Evolutionary conservation across 1,139 yeast genomes (phyloP), one percentile per base, ranked within the genome.

Genomic region (Protomyces inouyei): DNA sequence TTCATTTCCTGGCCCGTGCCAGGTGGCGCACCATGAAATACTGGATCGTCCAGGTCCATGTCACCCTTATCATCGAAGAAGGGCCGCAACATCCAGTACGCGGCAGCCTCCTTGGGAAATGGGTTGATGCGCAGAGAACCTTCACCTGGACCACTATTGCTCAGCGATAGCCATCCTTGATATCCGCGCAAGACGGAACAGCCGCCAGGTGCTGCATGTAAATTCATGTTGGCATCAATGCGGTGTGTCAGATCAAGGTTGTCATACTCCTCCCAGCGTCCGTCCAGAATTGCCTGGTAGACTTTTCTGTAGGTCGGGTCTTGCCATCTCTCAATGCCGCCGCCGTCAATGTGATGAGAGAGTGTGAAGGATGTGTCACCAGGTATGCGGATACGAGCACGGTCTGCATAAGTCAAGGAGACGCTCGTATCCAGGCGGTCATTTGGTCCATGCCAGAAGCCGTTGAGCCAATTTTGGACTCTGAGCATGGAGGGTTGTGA

Each of bases 401-500:
- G 80, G 37, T 83, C 79, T 0, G 90, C 90, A 71, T 81, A 86
- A 1, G 80, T 73, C 1, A 83, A 65, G 18, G 77, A 69, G 38
- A 61, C 61, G 46, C 79, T 68, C 32, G 80, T 67, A 14, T 74
- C 70, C 0, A 66, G 78, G 70, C 60, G 78, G 70, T 68, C 76
- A 40, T 72, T 70, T 9, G 74, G 3, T n/a, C 75, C 75, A 61
- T 76, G 72, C 74, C 80, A 80, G 64, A 77, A 71, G 21, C 74
- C 70, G 64, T 75, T 72, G 72, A 79, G 70, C 12, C 75, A 70
- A 5, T 71, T 69, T 70, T 78, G 74, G 8, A 76, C 67, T 37
- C 70, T 70, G 52, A 75, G 69, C 46, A 79, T 70, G 38, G 76
- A 74, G 6, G 80, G 80, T 68, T 79, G 80, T 3, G 78, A 73